Percentiles rank a stretch among this genome's conserved stretches.
Conservation (phyloP, 2,329 filamentous ascomycete genomes). For the Pseudogymnoascus sp. region DNA sequence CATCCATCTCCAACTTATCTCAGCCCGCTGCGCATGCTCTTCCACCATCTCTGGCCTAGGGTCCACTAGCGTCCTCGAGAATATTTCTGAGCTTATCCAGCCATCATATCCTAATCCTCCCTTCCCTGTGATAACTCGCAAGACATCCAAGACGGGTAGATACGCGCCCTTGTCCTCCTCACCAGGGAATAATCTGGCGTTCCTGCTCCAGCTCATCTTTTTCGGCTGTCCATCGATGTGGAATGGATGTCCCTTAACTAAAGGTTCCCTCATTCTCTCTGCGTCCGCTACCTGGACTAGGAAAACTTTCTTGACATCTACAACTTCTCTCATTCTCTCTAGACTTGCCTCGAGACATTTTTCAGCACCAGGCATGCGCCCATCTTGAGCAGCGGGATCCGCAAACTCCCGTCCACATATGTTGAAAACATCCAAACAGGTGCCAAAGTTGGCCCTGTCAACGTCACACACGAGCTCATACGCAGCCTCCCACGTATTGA, state of each 20-base stretch:
- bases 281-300: slow-evolving; percentile 75
- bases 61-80: slow-evolving; percentile 43
- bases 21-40: slow-evolving; percentile 43
- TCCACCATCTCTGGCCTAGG: slow-evolving; percentile 35
- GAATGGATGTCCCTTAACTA: slow-evolving; percentile 48
- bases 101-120: slow-evolving; percentile 48
- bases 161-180: slow-evolving; percentile 46
- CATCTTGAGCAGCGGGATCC: slow-evolving; percentile 45
- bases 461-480: slow-evolving; percentile 61
- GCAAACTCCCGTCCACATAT: slow-evolving; percentile 64
- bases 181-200: slow-evolving; percentile 55
- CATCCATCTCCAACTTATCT: slow-evolving; percentile 42
- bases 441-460: slow-evolving; percentile 61
- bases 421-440: slow-evolving; percentile 73
- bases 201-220: slow-evolving; percentile 71
- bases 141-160: slow-evolving; percentile 45
- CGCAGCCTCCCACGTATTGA: slow-evolving; percentile 62
- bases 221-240: slow-evolving; percentile 48
- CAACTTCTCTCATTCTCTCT: slow-evolving; percentile 15
- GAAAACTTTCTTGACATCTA: slow-evolving; percentile 43
- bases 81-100: slow-evolving; percentile 53
- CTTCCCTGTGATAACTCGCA: slow-evolving; percentile 39
- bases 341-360: slow-evolving; percentile 36
- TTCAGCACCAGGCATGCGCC: slow-evolving; percentile 19
- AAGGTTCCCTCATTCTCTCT: slow-evolving; percentile 49